Evolutionary conservation across 495 filamentous ascomycete species (phyloP), one percentile per base, ranked within the genome.

Genomic region (Usnea hakonensis): DNA sequence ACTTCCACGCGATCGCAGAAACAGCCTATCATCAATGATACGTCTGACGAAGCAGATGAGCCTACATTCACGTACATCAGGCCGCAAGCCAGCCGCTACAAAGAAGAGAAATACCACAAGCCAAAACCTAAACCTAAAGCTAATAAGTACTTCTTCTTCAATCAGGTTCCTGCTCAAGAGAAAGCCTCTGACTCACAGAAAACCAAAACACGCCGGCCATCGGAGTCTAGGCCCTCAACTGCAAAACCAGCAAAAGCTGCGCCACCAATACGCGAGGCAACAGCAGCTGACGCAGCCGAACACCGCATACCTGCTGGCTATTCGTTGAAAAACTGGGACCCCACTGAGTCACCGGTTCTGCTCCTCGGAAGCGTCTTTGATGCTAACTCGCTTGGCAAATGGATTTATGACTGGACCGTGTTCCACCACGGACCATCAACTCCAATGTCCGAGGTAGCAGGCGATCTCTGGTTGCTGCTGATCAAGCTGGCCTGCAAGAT

Each of bases 391-490:
- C 82, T 98, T 19, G 94, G 94, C 69, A 96, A 96, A 75, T 98
- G 94, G 94, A 93, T 98, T 72, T 98, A 96, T 78, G 95, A 98
- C 81, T 98, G 94, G 94, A 97, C 94, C 36, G 90, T 97, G 63
- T 97, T 90, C 77, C 86, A 88, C 73, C 88, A 95, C 66, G 91
- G 91, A 44, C 82, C 90, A 14, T 84, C 83, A 33, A 90, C 90
- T 5, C 90, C 94, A 63, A 91, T 96, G 72, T 85, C 91, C 44
- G 91, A 96, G 63, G 86, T 96, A 71, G 92, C 94, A 23, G 94
- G 94, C 70, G 91, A 97, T 69, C 76, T 98, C 64, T 98, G 94
- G 94, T 83, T 97, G 36, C 79, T 97, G 48, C 81, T 97, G 63
- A 97, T 97, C 76, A 90, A 95, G 74, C 82, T 97, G n/a, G 88